A percentile compares a stretch with the other conserved stretches of the same genome.
These are phyloP conservation scores for Lactuca sativa DNA, from an alignment of 129 eudicot species.

Conservation along the genomic window DNA sequence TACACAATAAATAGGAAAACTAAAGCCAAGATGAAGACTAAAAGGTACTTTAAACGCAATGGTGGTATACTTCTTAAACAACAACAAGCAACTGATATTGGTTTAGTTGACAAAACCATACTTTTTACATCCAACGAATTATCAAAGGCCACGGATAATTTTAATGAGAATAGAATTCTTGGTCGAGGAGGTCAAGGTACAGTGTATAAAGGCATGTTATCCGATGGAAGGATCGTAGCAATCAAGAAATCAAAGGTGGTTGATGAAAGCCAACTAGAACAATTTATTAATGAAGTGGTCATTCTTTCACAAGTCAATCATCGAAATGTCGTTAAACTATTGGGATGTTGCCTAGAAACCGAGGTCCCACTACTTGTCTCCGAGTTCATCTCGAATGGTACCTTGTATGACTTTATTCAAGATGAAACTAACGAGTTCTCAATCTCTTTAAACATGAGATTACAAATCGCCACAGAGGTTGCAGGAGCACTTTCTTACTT, in stretches of 20 bases:
- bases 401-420: not conserved
- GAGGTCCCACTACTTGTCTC: not conserved
- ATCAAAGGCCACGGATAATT: not conserved
- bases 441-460: conserved; percentile 9
- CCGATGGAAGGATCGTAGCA: conserved; percentile 19
- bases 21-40: not conserved
- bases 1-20: conserved; percentile 9
- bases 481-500: conserved; percentile 24
- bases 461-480: conserved; percentile 21
- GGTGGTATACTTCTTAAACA: conserved; percentile 17
- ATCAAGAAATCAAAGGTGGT: conserved; percentile 22
- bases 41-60: conserved; percentile 12
- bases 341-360: not conserved
- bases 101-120: conserved; percentile 17
- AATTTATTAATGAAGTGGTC: conserved; percentile 26
- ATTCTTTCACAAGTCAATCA: conserved; percentile 29
- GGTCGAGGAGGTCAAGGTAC: conserved; percentile 10
- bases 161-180: not conserved
- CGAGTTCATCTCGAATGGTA: not conserved
- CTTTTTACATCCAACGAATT: conserved; percentile 4
- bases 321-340: not conserved
- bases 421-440: not conserved
- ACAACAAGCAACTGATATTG: not conserved
- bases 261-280: conserved; percentile 25
- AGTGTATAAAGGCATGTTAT: conserved; percentile 25